A percentile compares a stretch with the other conserved stretches of the same genome.
These are phyloP conservation scores for Ophiostoma quercus DNA, from an alignment of 2,329 filamentous ascomycete species.

Conservation along the genomic window DNA sequence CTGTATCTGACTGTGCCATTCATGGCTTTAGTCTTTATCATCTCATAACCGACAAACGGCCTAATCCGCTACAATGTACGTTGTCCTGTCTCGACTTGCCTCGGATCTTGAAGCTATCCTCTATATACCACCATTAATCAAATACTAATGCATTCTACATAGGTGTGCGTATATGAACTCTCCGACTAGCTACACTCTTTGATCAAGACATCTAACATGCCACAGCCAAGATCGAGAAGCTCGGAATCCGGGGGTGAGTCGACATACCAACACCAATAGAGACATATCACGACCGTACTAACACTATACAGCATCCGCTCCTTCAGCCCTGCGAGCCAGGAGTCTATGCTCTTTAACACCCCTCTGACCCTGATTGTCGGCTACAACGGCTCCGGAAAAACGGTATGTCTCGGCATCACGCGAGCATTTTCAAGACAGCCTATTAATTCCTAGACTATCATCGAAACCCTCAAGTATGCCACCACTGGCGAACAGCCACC, in stretches of 20 bases:
- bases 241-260: conserved; percentile 29
- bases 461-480: conserved; percentile 96
- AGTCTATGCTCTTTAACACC: conserved; percentile 81
- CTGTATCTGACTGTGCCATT: neutral
- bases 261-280: neutral
- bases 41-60: neutral
- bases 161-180: neutral
- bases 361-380: conserved; percentile 95
- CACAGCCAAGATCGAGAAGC: conserved; percentile 30
- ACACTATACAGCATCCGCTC: conserved; percentile 54
- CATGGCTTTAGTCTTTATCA: neutral
- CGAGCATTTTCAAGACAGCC: neutral
- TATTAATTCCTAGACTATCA: conserved; percentile 60
- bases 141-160: neutral
- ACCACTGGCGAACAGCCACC: conserved; percentile 91
- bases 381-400: conserved; percentile 96
- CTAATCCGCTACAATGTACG: neutral
- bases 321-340: conserved; percentile 67
- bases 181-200: neutral
- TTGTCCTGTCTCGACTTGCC: neutral
- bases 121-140: neutral
- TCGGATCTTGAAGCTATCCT: neutral
- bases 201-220: neutral
- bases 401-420: conserved; percentile 35
- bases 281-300: neutral